phyloP scores from a whole-genome alignment of 352 stramenopile species.

The Elongisporangium anandrum region DNA sequence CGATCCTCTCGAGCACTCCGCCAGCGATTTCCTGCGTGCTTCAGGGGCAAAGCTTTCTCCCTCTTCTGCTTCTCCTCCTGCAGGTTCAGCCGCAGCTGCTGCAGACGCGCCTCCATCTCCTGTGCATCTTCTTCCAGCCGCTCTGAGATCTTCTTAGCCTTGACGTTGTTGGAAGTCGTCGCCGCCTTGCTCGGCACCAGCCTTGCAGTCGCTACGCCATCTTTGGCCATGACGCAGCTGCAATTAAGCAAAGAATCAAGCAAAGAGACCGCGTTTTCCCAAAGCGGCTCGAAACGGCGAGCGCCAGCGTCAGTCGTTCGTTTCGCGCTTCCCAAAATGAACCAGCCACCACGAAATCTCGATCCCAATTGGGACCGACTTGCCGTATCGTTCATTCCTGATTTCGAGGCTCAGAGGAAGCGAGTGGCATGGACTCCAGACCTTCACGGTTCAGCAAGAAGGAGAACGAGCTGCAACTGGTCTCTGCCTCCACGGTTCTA shows the following conservation, averaged over 20 bases:
- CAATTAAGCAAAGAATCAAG: neutral
- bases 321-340: neutral
- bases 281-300: neutral
- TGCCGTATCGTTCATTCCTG: neutral
- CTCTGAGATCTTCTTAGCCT: constrained; percentile 29
- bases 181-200: constrained; percentile 5
- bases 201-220: constrained; percentile 21
- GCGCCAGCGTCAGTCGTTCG: neutral
- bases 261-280: neutral
- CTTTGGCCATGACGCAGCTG: constrained; percentile 15
- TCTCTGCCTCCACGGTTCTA: constrained; percentile 17
- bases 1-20: constrained; percentile 69
- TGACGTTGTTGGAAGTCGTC: neutral
- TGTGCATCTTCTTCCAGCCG: constrained; percentile 70
- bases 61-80: constrained; percentile 61
- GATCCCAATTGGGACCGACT: neutral
- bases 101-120: constrained; percentile 62
- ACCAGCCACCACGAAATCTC: neutral
- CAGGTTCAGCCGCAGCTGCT: constrained; percentile 52
- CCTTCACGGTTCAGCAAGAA: neutral
- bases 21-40: constrained; percentile 69
- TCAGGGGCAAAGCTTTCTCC: constrained; percentile 43
- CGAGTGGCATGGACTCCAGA: neutral
- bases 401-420: neutral
- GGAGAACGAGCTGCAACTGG: neutral